Evolutionary conservation across 208 protist genomes (phyloP).

Genomic region (Phytomonas sp.): DNA sequence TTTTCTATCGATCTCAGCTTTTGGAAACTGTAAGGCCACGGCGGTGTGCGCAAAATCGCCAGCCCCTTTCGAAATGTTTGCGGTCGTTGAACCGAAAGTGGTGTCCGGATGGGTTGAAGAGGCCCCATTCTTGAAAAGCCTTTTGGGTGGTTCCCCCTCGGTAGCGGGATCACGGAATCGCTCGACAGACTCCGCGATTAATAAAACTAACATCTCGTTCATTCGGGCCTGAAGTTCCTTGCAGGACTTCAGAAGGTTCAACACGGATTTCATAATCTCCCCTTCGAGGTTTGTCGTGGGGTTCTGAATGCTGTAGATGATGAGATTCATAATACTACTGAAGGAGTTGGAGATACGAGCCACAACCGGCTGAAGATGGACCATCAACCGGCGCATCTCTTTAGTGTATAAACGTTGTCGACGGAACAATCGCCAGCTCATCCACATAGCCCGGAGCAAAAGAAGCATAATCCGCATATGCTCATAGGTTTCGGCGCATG

Average conservation of each 20-base stretch:
- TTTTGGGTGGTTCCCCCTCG: background rate
- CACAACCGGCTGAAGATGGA: constrained; percentile 55
- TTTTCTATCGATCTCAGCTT: background rate
- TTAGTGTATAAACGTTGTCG: constrained; percentile 42
- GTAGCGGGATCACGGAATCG: constrained; percentile 20
- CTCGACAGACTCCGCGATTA: constrained; percentile 53
- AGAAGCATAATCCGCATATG: constrained; percentile 76
- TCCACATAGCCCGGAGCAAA: constrained; percentile 73
- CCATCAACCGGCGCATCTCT: constrained; percentile 49
- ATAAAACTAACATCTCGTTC: constrained; percentile 72
- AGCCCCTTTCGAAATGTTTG: background rate
- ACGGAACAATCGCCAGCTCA: constrained; percentile 78
- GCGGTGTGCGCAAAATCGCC: constrained; percentile 5
- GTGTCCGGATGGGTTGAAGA: background rate
- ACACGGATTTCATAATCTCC: constrained; percentile 59
- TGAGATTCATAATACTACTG: constrained; percentile 43
- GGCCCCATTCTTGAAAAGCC: constrained; percentile 6
- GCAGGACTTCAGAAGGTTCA: constrained; percentile 51
- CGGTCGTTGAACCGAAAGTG: constrained; percentile 9
- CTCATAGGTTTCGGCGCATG: constrained; percentile 48
- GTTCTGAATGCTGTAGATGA: constrained; percentile 62
- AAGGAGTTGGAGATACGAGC: constrained; percentile 51
- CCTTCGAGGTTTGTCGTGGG: constrained; percentile 55
- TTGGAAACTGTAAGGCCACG: constrained; percentile 2
- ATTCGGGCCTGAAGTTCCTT: constrained; percentile 66